A percentile compares a stretch with the other conserved stretches of the same genome.
phyloP scores from a whole-genome alignment of 2,329 filamentous ascomycete genomes.

The Sclerotinia subarctica region DNA sequence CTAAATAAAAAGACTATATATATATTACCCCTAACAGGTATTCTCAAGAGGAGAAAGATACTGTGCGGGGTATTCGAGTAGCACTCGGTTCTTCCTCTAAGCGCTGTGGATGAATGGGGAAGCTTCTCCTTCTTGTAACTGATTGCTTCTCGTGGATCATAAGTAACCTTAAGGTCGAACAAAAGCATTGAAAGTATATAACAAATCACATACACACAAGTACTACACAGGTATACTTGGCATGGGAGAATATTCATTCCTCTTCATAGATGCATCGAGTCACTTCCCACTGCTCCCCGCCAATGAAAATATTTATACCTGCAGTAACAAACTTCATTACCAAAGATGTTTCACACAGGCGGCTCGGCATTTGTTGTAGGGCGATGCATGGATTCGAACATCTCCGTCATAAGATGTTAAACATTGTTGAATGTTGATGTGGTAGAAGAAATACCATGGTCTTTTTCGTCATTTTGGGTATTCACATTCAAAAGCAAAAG shows the following conservation, averaged over 20 bases:
- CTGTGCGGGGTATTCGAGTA: no score
- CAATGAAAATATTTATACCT: not conserved
- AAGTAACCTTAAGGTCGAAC: not conserved
- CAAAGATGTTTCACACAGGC: constrained; percentile 8
- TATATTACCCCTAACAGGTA: no score
- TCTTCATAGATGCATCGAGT: constrained; percentile 1
- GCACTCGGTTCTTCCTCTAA: not conserved
- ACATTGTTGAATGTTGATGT: not conserved
- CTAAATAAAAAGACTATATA: no score
- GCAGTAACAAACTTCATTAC: not conserved
- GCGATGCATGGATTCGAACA: not conserved
- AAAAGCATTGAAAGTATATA: not conserved
- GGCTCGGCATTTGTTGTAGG: constrained; percentile 6
- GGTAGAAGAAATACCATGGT: not conserved
- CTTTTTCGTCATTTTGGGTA: not conserved
- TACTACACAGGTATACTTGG: not conserved
- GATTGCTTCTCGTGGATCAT: not conserved
- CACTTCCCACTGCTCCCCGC: not conserved
- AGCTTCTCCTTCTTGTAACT: not conserved
- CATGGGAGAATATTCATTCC: not conserved
- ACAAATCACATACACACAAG: not conserved
- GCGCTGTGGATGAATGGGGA: not conserved
- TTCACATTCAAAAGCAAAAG: not conserved
- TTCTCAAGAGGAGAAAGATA: no score
- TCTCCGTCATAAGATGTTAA: not conserved